Percentiles rank a stretch among this genome's conserved stretches.
Evolutionary conservation across 2,329 filamentous ascomycete species (phyloP).

Genomic region (Ceratocystis papillata): DNA sequence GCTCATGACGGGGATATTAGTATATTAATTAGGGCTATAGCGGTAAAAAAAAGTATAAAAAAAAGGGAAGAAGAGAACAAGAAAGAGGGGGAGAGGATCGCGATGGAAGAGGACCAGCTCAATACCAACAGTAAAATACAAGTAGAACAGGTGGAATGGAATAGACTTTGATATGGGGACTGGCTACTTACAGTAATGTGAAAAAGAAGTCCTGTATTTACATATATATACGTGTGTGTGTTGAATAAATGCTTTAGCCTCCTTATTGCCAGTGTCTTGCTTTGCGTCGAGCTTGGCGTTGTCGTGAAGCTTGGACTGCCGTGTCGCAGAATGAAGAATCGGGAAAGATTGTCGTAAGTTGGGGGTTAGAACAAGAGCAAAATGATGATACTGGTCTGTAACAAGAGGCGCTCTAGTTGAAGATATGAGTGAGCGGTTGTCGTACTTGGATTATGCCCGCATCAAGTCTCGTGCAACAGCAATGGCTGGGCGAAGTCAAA

Average conservation of each 20-base stretch:
- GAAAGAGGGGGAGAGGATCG: not conserved
- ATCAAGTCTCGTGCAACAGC: not conserved
- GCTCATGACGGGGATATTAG: constrained; percentile 14
- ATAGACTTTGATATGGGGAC: not conserved
- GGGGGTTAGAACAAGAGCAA: constrained; percentile 12
- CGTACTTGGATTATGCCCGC: not conserved
- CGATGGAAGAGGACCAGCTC: not conserved
- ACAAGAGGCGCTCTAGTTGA: not conserved
- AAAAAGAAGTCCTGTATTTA: too few relatives aligned
- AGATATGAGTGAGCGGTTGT: not conserved
- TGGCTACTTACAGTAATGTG: not conserved
- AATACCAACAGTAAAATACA: not conserved
- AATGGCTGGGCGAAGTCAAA: not conserved
- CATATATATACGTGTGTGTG: not conserved
- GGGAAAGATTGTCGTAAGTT: constrained; percentile 7
- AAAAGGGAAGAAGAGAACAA: not conserved
- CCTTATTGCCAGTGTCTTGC: not conserved
- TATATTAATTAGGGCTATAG: not conserved
- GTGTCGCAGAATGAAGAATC: not conserved
- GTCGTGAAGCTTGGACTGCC: constrained; percentile 6
- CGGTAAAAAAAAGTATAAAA: not conserved
- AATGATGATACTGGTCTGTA: constrained; percentile 21
- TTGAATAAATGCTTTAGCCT: too few relatives aligned
- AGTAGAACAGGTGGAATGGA: not conserved
- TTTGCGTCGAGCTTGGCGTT: constrained; percentile 10